Conservation (phyloP, 108 stramenopile genomes). For the Epithemia pelagica region DNA sequence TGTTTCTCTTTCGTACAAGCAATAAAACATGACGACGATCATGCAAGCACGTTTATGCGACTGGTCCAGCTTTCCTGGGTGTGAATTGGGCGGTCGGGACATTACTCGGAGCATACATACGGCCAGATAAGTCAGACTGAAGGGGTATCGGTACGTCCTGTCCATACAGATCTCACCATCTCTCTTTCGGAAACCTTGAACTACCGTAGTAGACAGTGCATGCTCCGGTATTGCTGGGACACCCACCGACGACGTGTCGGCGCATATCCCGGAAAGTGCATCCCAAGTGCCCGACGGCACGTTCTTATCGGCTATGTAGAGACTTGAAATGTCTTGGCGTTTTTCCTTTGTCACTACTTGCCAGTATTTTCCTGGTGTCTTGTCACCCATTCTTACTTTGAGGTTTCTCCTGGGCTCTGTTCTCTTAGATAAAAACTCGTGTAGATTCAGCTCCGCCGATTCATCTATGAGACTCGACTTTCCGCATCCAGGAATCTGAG, state of each 20-base stretch:
- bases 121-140: slow-evolving; percentile 64
- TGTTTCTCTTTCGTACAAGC: slow-evolving; percentile 56
- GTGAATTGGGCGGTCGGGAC: slow-evolving; percentile 30
- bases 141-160: slow-evolving; percentile 52
- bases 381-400: slow-evolving; percentile 36
- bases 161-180: slow-evolving; percentile 13
- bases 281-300: slow-evolving; percentile 51
- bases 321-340: slow-evolving; percentile 17
- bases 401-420: slow-evolving; percentile 22
- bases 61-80: slow-evolving; percentile 68
- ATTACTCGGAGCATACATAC: slow-evolving; percentile 68
- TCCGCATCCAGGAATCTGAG: slow-evolving; percentile 76
- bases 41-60: slow-evolving; percentile 53
- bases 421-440: slow-evolving; percentile 8
- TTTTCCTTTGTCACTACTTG: slow-evolving; percentile 22
- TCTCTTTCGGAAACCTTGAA: slow-evolving; percentile 27
- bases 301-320: slow-evolving; percentile 74
- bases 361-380: slow-evolving; percentile 45
- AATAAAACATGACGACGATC: slow-evolving; percentile 69
- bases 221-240: slow-evolving; percentile 58
- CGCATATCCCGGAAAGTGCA: slow-evolving; percentile 31
- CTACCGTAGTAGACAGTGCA: slow-evolving; percentile 32
- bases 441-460: slow-evolving; percentile 10
- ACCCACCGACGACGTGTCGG: slow-evolving; percentile 31
- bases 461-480: slow-evolving; percentile 54